phyloP scores from a whole-genome alignment of 192 early-diverging fungal genomes.

The Linderina pennispora region DNA sequence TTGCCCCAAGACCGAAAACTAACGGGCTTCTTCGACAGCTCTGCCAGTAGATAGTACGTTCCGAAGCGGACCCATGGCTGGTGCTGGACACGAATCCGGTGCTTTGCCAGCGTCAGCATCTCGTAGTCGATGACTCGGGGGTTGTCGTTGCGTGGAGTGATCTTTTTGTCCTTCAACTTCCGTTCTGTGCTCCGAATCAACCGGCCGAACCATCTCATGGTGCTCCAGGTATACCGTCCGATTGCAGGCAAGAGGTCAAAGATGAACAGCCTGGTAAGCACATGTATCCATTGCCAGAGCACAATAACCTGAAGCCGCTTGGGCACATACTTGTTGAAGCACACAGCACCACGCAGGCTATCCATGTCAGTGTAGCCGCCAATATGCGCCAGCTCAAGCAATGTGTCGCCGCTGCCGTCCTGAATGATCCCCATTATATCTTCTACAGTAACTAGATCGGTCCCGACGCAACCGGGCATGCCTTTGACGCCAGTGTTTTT shows the following conservation, averaged over 20 bases:
- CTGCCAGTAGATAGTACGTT: conserved; percentile 12
- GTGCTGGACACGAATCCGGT: conserved; percentile 10
- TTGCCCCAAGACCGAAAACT: conserved; percentile 3
- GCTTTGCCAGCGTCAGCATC: conserved; percentile 17
- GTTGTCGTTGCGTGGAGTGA: not conserved
- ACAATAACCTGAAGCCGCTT: conserved; percentile 9
- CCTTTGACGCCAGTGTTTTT: conserved; percentile 5
- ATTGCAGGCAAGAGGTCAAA: not conserved
- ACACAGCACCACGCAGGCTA: not conserved
- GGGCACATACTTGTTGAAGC: conserved; percentile 9
- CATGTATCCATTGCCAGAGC: conserved; percentile 14
- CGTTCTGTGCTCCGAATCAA: not conserved
- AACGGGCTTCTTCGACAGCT: conserved; percentile 6
- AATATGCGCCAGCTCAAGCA: conserved; percentile 10
- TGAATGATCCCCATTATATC: conserved; percentile 12
- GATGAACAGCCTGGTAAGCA: not conserved
- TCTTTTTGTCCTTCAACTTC: too few relatives aligned
- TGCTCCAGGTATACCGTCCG: not conserved
- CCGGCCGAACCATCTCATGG: not conserved
- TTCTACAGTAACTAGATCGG: not conserved
- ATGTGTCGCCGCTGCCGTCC: not conserved
- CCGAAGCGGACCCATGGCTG: conserved; percentile 16
- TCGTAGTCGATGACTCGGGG: conserved; percentile 4
- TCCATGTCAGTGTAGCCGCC: conserved; percentile 14
- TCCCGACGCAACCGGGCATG: conserved; percentile 5